Evolutionary conservation across 306 rosid genomes (phyloP).

Genomic region (Lathyrus aphaca): DNA sequence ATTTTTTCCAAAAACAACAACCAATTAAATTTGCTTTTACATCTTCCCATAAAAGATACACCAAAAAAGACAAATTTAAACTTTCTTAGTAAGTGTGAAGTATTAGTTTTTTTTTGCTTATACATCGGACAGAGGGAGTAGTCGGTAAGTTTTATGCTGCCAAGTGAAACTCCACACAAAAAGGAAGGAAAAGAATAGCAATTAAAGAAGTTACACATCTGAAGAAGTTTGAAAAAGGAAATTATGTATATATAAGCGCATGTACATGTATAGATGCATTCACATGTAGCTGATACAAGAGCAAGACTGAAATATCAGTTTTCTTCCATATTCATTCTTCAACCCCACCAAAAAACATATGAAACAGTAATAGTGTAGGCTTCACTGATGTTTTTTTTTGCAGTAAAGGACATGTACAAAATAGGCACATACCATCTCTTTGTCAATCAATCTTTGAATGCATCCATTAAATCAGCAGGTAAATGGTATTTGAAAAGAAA

Average conservation of each 20-base stretch:
- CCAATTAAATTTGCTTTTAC: no score
- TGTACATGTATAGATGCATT: slow-evolving; percentile 1
- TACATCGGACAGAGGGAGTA: no score
- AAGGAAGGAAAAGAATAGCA: slow-evolving; percentile 28
- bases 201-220: slow-evolving; percentile 20
- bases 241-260: not conserved
- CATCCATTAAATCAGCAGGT: slow-evolving; percentile 43
- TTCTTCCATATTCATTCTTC: slow-evolving; percentile 12
- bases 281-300: slow-evolving; percentile 15
- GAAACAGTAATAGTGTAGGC: slow-evolving; percentile 16
- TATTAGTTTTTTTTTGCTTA: no score
- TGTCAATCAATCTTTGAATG: slow-evolving; percentile 70
- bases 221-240: slow-evolving; percentile 34
- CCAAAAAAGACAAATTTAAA: no score
- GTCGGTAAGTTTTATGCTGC: not conserved
- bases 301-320: slow-evolving; percentile 21
- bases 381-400: slow-evolving; percentile 8
- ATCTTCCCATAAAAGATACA: no score
- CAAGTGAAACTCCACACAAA: slow-evolving; percentile 25
- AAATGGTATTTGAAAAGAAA: slow-evolving; percentile 43
- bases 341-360: slow-evolving; percentile 11
- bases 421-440: slow-evolving; percentile 74
- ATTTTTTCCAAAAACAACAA: no score
- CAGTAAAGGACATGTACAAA: slow-evolving; percentile 26
- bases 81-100: no score